These are phyloP conservation scores for Penicillium goetzii DNA, from an alignment of 495 filamentous ascomycete genomes.

Conservation along the genomic window DNA sequence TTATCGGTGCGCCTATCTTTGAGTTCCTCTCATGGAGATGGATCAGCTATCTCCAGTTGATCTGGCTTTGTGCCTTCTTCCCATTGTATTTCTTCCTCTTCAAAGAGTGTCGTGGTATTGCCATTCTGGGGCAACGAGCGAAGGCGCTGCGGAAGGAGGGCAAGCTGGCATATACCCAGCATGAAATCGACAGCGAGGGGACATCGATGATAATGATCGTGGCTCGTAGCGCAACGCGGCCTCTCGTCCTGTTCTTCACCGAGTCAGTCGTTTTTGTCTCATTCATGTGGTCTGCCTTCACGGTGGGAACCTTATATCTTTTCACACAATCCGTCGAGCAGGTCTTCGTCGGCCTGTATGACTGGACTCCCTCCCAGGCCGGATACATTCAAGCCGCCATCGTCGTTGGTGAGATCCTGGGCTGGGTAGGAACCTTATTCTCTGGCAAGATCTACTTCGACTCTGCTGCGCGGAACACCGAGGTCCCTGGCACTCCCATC, in stretches of 20 bases:
- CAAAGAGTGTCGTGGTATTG: conserved; percentile 46
- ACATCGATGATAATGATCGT: conserved; percentile 29
- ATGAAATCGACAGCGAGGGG: conserved; percentile 40
- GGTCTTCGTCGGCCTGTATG: conserved; percentile 41
- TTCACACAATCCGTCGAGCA: conserved; percentile 51
- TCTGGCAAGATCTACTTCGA: conserved; percentile 36
- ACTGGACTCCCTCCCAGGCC: conserved; percentile 35
- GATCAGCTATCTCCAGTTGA: conserved; percentile 55
- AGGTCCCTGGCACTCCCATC: conserved; percentile 38
- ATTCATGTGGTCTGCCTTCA: conserved; percentile 56
- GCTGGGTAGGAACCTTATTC: conserved; percentile 32
- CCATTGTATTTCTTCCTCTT: conserved; percentile 46
- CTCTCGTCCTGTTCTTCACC: conserved; percentile 52
- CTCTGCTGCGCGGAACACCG: conserved; percentile 36
- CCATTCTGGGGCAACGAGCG: conserved; percentile 44
- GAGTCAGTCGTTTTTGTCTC: conserved; percentile 57
- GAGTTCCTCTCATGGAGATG: conserved; percentile 50
- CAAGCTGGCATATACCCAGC: conserved; percentile 37
- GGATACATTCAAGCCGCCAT: conserved; percentile 46
- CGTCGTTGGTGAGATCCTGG: conserved; percentile 41
- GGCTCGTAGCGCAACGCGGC: conserved; percentile 39
- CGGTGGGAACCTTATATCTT: conserved; percentile 55
- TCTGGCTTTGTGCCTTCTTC: conserved; percentile 45
- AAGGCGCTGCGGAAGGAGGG: conserved; percentile 36
- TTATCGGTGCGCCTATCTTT: conserved; percentile 49